Conservation (phyloP, 192 early-diverging fungal species). For the Dimargaris xerosporica region DNA sequence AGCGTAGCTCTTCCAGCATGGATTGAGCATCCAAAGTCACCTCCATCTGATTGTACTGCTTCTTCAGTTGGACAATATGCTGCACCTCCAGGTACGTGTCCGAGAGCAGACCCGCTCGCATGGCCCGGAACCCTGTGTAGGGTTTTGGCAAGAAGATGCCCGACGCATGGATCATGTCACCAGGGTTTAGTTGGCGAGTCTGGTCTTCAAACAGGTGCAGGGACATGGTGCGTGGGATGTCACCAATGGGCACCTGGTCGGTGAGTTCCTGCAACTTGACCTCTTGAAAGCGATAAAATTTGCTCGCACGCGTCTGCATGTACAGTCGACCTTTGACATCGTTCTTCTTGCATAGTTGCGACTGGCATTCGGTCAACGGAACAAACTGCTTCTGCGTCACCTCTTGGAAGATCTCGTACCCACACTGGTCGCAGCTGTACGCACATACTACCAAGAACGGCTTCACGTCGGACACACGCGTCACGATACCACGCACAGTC, state of each 20-base stretch:
- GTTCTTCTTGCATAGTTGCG: slow-evolving; percentile 64
- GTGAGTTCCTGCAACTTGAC: slow-evolving; percentile 92
- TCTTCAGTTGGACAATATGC: slow-evolving; percentile 73
- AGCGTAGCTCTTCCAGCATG: slow-evolving; percentile 34
- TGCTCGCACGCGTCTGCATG: slow-evolving; percentile 80
- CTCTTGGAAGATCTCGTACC: slow-evolving; percentile 91
- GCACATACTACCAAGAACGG: slow-evolving; percentile 75
- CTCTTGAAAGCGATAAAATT: slow-evolving; percentile 91
- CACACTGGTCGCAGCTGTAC: slow-evolving; percentile 86
- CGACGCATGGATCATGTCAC: slow-evolving; percentile 67
- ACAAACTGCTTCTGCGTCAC: slow-evolving; percentile 57
- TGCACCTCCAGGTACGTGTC: slow-evolving; percentile 89
- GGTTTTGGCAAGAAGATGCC: slow-evolving; percentile 88
- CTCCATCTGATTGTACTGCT: slow-evolving; percentile 77
- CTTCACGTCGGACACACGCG: slow-evolving; percentile 84
- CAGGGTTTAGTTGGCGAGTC: slow-evolving; percentile 68
- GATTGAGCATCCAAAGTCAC: slow-evolving; percentile 32
- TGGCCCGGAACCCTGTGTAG: slow-evolving; percentile 79
- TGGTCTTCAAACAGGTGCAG: slow-evolving; percentile 70
- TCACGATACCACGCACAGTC: slow-evolving; percentile 82
- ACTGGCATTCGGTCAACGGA: slow-evolving; percentile 68
- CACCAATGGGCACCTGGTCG: slow-evolving; percentile 97
- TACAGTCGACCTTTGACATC: slow-evolving; percentile 66
- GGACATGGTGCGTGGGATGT: slow-evolving; percentile 94
- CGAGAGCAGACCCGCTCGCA: slow-evolving; percentile 79